Percentiles rank a stretch among this genome's conserved stretches.
These are phyloP conservation scores for Eucommia ulmoides DNA, from an alignment of 257 asterid species.

Conservation along the genomic window DNA sequence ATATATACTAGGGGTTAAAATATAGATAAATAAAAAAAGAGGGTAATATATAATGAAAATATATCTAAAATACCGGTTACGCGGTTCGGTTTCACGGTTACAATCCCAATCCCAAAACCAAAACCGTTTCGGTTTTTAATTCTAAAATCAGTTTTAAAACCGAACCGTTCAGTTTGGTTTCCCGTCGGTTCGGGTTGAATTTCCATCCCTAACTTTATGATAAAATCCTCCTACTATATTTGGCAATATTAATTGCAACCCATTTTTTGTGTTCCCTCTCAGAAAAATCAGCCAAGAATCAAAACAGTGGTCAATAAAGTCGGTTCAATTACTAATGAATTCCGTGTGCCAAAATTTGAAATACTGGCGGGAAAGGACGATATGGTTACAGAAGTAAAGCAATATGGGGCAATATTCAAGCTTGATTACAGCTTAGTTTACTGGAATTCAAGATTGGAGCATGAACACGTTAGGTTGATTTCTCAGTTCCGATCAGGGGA, in stretches of 20 bases:
- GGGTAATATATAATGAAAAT: too few species aligned
- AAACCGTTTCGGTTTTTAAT: too few species aligned
- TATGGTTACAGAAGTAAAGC: slow-evolving; percentile 89
- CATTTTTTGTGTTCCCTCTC: slow-evolving; percentile 6
- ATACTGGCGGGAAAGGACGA: slow-evolving; percentile 69
- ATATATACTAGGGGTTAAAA: too few species aligned
- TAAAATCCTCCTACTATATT: too few species aligned
- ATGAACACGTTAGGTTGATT: slow-evolving; percentile 76
- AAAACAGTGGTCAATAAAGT: slow-evolving; percentile 82
- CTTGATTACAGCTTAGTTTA: slow-evolving; percentile 91
- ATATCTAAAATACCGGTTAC: too few species aligned
- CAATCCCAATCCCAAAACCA: too few species aligned
- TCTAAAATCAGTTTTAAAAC: too few species aligned
- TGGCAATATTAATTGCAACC: not conserved
- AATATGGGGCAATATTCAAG: slow-evolving; percentile 77
- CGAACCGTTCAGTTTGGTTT: too few species aligned
- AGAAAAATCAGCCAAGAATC: slow-evolving; percentile 92
- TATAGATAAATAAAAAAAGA: too few species aligned
- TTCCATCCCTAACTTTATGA: too few species aligned
- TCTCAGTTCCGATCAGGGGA: slow-evolving; percentile 65
- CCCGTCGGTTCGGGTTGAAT: too few species aligned
- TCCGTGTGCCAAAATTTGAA: slow-evolving; percentile 94
- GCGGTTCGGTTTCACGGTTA: too few species aligned
- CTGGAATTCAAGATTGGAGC: slow-evolving; percentile 96
- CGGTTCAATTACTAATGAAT: slow-evolving; percentile 76